Percentiles rank a stretch among this genome's conserved stretches.
These are phyloP conservation scores for Thelonectria discophora DNA, from an alignment of 2,329 filamentous ascomycete species.

Conservation along the genomic window DNA sequence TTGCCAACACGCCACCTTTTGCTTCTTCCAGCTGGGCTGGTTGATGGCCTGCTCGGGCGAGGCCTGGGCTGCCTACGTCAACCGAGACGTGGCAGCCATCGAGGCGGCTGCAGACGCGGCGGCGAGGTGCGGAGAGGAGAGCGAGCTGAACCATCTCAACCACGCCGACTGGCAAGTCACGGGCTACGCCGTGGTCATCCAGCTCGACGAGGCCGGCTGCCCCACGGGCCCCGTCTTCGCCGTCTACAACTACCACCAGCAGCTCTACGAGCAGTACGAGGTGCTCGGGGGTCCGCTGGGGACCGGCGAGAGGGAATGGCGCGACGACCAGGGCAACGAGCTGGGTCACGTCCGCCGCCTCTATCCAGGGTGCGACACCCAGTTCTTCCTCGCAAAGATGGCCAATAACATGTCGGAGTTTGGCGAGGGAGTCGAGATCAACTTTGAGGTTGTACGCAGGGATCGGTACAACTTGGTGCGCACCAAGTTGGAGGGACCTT, in stretches of 20 bases:
- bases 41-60: not conserved
- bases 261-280: not conserved
- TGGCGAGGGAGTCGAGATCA: not conserved
- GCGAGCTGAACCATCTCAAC: not conserved
- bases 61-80: not conserved
- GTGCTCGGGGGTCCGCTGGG: not conserved
- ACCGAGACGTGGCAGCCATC: too few species aligned
- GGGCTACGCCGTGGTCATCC: constrained; percentile 2
- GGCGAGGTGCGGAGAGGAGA: not conserved
- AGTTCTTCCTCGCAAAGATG: constrained; percentile 8
- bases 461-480: not conserved
- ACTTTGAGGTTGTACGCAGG: not conserved
- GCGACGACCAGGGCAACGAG: not conserved
- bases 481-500: not conserved
- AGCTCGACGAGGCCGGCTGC: not conserved
- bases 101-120: too few species aligned
- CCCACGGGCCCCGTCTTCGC: not conserved
- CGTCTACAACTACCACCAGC: not conserved
- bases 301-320: not conserved
- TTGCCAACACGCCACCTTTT: not conserved
- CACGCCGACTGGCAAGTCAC: not conserved
- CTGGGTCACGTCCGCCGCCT: not conserved
- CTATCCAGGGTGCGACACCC: not conserved
- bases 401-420: constrained; percentile 1
- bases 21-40: not conserved